Percentiles rank a stretch among this genome's conserved stretches.
These are phyloP conservation scores for Chytriomyces confervae DNA, from an alignment of 192 early-diverging fungal genomes.

Conservation along the genomic window DNA sequence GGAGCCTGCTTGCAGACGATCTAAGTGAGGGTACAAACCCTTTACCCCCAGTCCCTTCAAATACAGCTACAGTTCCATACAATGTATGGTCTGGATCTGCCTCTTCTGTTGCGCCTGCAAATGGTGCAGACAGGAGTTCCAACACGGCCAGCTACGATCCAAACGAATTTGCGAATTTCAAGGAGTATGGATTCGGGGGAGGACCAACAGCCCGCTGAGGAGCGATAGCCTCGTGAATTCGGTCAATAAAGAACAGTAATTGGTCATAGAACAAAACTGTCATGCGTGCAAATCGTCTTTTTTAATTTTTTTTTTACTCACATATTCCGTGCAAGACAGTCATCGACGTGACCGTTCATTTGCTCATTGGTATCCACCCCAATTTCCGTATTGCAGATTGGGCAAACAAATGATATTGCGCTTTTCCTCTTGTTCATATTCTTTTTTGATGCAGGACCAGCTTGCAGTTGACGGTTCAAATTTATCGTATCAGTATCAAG, in stretches of 20 bases:
- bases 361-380: slow-evolving; percentile 9
- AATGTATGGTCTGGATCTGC: background rate
- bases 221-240: no score
- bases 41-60: no score
- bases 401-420: slow-evolving; percentile 2
- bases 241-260: no score
- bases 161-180: no score
- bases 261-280: no score
- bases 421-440: background rate
- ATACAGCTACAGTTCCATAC: background rate
- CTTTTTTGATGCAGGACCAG: background rate
- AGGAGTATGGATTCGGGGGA: no score
- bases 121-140: no score
- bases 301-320: background rate
- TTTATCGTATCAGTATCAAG: background rate
- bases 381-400: slow-evolving; percentile 23
- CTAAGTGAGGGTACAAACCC: no score
- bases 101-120: no score
- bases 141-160: no score
- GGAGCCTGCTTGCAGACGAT: background rate
- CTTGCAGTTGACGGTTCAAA: background rate
- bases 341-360: slow-evolving; percentile 24
- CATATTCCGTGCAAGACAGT: slow-evolving; percentile 9
- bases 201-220: no score
- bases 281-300: background rate